Evolutionary conservation across 805 yeast species (phyloP).

Genomic region (Lipomyces kockii): DNA sequence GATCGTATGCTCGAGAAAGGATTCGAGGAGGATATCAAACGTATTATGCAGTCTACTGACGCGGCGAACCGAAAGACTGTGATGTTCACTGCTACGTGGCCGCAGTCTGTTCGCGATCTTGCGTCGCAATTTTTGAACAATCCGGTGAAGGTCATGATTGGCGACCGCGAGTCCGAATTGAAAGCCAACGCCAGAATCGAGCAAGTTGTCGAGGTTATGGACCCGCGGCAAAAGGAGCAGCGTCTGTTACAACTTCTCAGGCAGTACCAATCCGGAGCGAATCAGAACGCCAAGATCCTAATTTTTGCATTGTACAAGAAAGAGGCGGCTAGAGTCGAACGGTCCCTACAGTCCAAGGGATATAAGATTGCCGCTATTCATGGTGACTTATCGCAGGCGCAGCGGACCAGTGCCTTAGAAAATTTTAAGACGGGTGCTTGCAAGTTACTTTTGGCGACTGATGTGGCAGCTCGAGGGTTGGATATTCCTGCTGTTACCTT

Average conservation of each 20-base stretch:
- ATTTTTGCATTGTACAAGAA: slow-evolving; percentile 95
- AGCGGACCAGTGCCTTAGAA: slow-evolving; percentile 85
- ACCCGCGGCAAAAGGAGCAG: slow-evolving; percentile 77
- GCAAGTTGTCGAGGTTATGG: slow-evolving; percentile 92
- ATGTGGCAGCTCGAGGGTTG: slow-evolving; percentile 94
- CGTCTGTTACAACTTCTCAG: slow-evolving; percentile 71
- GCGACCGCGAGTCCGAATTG: slow-evolving; percentile 85
- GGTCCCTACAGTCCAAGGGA: slow-evolving; percentile 70
- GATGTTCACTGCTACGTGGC: slow-evolving; percentile 99
- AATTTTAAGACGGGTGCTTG: slow-evolving; percentile 81
- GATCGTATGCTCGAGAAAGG: slow-evolving; percentile 99
- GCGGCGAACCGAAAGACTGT: slow-evolving; percentile 74
- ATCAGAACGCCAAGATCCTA: slow-evolving; percentile 76
- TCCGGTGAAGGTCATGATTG: slow-evolving; percentile 91
- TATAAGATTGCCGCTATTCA: slow-evolving; percentile 90
- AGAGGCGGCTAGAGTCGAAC: slow-evolving; percentile 91
- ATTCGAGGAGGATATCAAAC: slow-evolving; percentile 92
- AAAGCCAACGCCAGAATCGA: slow-evolving; percentile 92
- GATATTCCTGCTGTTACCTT: slow-evolving; percentile 97
- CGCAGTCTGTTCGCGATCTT: slow-evolving; percentile 93
- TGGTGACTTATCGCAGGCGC: slow-evolving; percentile 91
- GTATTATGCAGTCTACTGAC: slow-evolving; percentile 68
- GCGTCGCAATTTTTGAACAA: slow-evolving; percentile 78
- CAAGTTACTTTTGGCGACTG: slow-evolving; percentile 87
- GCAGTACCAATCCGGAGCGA: slow-evolving; percentile 71